phyloP scores from a whole-genome alignment of 257 asterid genomes.

The Nicotiana sylvestris region DNA sequence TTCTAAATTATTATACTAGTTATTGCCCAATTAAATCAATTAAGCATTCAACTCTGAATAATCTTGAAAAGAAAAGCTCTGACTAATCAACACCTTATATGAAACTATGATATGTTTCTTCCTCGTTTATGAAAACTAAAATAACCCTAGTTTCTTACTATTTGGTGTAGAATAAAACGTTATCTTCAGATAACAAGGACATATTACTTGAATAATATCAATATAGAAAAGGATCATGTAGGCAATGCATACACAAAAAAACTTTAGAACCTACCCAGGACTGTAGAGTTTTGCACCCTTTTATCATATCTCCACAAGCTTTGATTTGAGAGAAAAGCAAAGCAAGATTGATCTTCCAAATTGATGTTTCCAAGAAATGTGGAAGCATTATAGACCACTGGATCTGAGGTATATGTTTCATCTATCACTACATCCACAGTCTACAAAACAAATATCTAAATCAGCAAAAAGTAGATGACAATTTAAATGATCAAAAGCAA shows the following conservation, averaged over 20 bases:
- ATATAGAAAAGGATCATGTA: neutral
- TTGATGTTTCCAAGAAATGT: slow-evolving; percentile 55
- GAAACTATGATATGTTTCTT: neutral
- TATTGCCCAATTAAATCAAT: neutral
- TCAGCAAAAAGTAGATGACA: neutral
- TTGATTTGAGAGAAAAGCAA: slow-evolving; percentile 67
- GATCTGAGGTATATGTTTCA: slow-evolving; percentile 62
- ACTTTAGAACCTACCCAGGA: slow-evolving; percentile 43
- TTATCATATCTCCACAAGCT: slow-evolving; percentile 92
- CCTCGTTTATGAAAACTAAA: neutral
- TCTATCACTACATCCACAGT: slow-evolving; percentile 90
- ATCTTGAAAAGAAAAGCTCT: neutral
- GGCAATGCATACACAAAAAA: too few relatives aligned
- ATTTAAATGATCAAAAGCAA: neutral
- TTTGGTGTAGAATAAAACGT: neutral
- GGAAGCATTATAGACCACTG: slow-evolving; percentile 48
- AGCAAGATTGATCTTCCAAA: slow-evolving; percentile 77
- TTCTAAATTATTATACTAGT: too few relatives aligned
- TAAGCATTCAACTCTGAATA: neutral
- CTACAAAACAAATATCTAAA: slow-evolving; percentile 26
- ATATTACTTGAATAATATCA: too few relatives aligned
- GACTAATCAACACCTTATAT: neutral
- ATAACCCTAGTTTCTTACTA: neutral
- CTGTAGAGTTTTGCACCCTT: slow-evolving; percentile 44
- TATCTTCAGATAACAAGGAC: too few relatives aligned